Conservation (phyloP, 1,284 basidiomycete genomes). For the Puccinia hordei region DNA sequence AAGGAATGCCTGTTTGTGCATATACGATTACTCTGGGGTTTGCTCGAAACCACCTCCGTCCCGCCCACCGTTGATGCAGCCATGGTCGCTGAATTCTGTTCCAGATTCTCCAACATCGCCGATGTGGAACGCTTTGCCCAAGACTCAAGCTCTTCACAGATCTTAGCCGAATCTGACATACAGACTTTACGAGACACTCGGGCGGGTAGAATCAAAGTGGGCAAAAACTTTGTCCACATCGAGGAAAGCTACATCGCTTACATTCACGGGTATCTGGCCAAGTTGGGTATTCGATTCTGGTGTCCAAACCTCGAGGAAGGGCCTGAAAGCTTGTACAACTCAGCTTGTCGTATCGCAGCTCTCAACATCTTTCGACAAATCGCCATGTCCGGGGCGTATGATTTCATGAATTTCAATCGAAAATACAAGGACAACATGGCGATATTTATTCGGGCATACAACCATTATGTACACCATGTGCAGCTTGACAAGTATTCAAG, state of each 20-base stretch:
- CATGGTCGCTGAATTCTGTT: neutral
- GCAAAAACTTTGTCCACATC: neutral
- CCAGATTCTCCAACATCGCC: neutral
- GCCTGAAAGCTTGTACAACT: slow-evolving; percentile 12
- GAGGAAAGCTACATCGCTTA: neutral
- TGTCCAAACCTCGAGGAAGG: slow-evolving; percentile 31
- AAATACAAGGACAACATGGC: neutral
- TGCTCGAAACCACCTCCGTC: neutral
- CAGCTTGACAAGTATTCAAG: neutral
- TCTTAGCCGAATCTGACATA: slow-evolving; percentile 1
- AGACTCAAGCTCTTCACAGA: neutral
- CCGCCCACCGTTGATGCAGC: neutral
- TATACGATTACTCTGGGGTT: neutral
- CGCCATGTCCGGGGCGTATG: neutral
- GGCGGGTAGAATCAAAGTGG: slow-evolving; percentile 1
- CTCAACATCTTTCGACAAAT: slow-evolving; percentile 18
- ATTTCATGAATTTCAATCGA: slow-evolving; percentile 19
- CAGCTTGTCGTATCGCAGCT: neutral
- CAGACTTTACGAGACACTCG: neutral
- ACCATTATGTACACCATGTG: slow-evolving; percentile 16
- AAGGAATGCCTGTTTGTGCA: slow-evolving; percentile 9
- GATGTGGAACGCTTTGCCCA: neutral
- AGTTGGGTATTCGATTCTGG: slow-evolving; percentile 29
- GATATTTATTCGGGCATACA: neutral
- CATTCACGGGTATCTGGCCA: slow-evolving; percentile 7